Base-by-base conservation (phyloP, 495 filamentous ascomycete genomes). In the Mytilinidion resinicola region DNA sequence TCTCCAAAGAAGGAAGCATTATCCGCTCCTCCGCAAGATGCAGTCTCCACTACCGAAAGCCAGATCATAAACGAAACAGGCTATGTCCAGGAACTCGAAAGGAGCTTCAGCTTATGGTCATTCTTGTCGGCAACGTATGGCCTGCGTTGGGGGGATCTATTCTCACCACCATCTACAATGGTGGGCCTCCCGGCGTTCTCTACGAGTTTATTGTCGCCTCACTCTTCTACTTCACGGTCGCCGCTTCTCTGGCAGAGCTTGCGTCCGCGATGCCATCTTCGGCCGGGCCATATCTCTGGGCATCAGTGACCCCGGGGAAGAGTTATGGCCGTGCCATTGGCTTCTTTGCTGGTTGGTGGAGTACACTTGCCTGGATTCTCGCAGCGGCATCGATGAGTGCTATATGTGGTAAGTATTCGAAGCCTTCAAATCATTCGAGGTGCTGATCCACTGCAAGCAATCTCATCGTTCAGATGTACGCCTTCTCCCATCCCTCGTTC, bases 221-320 rank as follows among this genome's bases (percentile, higher is more conserved):
- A 69, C 72, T 83, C 11, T 85, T 81, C 57, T 72, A 72, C 44
- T 58, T 57, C 11, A 62, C 68, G 41, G 65, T 72, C 47, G 69
- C 53, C 1, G 78, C 82, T 5, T 82, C 78, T 2, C 77, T 86
- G 35, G 80, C 82, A 4, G 80, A 91, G 74, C 77, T 91, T 43
- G 85, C 89, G n/a, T 90, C 87, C 0, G 80, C 85, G 1, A 86
- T 93, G 59, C 88, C 88, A 1, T 89, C 86, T 0, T 80, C 85
- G 4, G 87, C 83, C 17, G 87, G 88, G 42, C 87, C 93, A 4
- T 92, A 92, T 61, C 88, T 92, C 69, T 92, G 88, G 87, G 87
- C 88, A 3, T 84, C 86, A 0, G 78, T 91, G 12, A 88, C 88
- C 0, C 81, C 83, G 5, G 87, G 87, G 1, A 77, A 76, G 0